Base-by-base conservation (phyloP, 2,329 filamentous ascomycete genomes). In the Furcasterigmium sp. region DNA sequence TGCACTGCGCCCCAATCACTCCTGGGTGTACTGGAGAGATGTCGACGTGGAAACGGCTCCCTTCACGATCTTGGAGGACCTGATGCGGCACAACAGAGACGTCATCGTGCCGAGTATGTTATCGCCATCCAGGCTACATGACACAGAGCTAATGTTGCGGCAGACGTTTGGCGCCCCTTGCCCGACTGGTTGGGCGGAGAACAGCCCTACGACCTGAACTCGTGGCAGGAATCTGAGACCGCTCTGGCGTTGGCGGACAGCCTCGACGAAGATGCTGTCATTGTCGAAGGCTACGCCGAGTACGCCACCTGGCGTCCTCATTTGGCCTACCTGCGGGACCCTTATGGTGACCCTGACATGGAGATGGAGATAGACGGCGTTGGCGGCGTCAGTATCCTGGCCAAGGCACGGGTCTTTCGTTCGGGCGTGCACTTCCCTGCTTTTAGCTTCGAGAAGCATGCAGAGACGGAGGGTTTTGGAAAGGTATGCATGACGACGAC, bases 321-420 rank as follows among this genome's bases (percentile, higher is more conserved):
- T 75, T 75, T 98, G 58, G 93, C 93, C 34, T 98, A 98, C 61
- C 79, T 98, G 8, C 85, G 93, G 46, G 93, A 98, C 60, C 93
- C 93, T 2, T 97, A 95, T 57, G 93, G 93, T 30, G 93, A 98
- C 59, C 91, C 91, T 17, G 93, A 98, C 60, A 96, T 97, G 85
- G 93, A 98, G 62, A 97, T 98, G 93, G 93, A 98, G 57, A 91
- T 98, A 55, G 93, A 98, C 55, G 93, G 93, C 52, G 91, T 98
- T 37, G 91, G 93, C 40, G 93, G 93, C 67, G 93, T 98, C 55
- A 96, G 90, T 68, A 98, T 98, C 56, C 68, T 98, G 54, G 91
- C 93, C 37, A 98, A 97, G 67, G 93, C 93, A 2, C 86, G 85
- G 55, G 93, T 98, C 1, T 98, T 98, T 72, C 82, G 93, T 49